Base-by-base conservation (phyloP, 176 grass and related monocot genomes). In the Aegilops bicornis region DNA sequence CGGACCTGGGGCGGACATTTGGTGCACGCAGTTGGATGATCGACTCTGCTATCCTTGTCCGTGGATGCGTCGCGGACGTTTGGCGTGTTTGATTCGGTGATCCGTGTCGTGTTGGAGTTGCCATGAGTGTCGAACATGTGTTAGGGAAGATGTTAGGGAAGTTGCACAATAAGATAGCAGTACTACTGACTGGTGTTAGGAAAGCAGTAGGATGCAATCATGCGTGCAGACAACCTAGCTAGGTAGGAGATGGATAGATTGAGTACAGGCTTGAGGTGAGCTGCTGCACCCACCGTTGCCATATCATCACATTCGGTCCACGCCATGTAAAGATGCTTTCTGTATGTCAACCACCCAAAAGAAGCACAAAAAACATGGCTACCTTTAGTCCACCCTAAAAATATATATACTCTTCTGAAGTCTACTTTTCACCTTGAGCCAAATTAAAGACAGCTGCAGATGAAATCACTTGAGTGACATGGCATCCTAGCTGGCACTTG, bases 331-430 rank as follows among this genome's bases (percentile, higher is more conserved):
- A 47, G 39, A 47, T 45, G 71, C 39, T 73, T 47, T 73, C 39
- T 15, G n/a, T 16, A 47, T 73, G 71, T 73, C 39, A 73, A 73
- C 71, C 71, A 37, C 71, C 39, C 71, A 12, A 73, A 73, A 73
- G 39, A 73, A 73, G 39, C 40, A 27, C 12, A 73, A 43, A 73
- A 43, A 40, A 73, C n/a, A 39, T 43, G 36, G 3, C n/a, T 27
- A 1, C n/a, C 47, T 47, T 73, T 27, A 23, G 20, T 72, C 69
- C 9, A 42, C 39, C 39, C 39, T 42, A 8, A 39, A 42, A 10
- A 42, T 3, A 40, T 10, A 39, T 8, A 39, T 0, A 42, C 40
- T 42, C 40, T 42, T 42, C 70, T 73, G 2, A 42, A 73, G 70
- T 32, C 50, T 54, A 7, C 7, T 73, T 71, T 71, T 6, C 69